Conservation (phyloP, 169 alveolate genomes). For the Plasmodium blacklocki region DNA sequence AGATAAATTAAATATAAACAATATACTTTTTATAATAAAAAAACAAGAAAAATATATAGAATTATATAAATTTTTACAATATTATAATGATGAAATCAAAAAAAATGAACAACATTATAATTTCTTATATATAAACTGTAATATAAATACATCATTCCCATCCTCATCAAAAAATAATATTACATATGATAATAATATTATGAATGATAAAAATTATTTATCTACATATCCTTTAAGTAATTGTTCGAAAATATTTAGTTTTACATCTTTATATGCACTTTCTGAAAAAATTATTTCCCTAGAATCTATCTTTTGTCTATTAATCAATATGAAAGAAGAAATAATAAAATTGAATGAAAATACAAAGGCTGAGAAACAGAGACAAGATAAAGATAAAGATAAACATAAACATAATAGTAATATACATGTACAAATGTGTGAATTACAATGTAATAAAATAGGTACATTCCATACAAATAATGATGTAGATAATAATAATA, state of each 20-base stretch:
- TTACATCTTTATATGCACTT: slow-evolving; percentile 41
- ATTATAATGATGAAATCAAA: slow-evolving; percentile 40
- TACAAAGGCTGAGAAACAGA: not conserved
- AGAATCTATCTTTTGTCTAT: slow-evolving; percentile 54
- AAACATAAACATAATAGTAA: not conserved
- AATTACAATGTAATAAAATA: no score
- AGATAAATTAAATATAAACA: slow-evolving; percentile 42
- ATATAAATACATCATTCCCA: not conserved
- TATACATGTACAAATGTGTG: no score
- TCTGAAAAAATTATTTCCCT: slow-evolving; percentile 60
- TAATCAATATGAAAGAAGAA: slow-evolving; percentile 58
- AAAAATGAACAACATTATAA: slow-evolving; percentile 8
- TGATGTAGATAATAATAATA: not conserved
- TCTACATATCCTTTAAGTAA: slow-evolving; percentile 8
- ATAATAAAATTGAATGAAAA: slow-evolving; percentile 4
- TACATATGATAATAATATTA: not conserved
- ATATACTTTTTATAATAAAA: slow-evolving; percentile 53
- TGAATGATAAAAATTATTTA: not conserved
- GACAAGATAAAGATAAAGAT: not conserved
- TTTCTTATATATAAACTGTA: slow-evolving; percentile 21
- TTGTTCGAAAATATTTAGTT: slow-evolving; percentile 53
- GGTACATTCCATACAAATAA: no score
- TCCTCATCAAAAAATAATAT: slow-evolving; percentile 24
- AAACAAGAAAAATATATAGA: slow-evolving; percentile 56
- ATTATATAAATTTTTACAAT: slow-evolving; percentile 31